Evolutionary conservation across 805 yeast species (phyloP).

Genomic region (Yamadazyma nakazawae): DNA sequence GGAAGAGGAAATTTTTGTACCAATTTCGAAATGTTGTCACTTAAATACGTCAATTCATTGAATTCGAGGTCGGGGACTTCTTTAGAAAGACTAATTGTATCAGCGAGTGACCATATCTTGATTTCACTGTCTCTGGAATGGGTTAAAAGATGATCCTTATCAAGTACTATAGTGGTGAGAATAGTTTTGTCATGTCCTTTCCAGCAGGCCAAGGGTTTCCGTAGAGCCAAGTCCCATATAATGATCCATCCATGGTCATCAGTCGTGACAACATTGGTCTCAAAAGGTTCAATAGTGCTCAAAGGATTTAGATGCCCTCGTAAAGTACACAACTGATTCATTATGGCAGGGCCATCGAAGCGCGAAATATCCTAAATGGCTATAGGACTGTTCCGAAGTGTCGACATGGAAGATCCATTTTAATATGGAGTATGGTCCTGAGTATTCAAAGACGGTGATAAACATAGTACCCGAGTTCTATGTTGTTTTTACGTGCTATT

Average conservation of each 20-base stretch:
- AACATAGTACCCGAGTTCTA: no score
- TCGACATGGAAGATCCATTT: no score
- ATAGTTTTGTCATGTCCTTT: constrained; percentile 54
- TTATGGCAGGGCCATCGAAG: not conserved
- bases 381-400: no score
- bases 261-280: constrained; percentile 39
- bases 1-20: constrained; percentile 11
- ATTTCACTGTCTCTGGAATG: constrained; percentile 66
- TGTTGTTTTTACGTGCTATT: no score
- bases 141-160: constrained; percentile 38
- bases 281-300: constrained; percentile 6
- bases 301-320: constrained; percentile 14
- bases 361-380: not conserved
- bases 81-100: not conserved
- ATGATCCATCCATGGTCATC: constrained; percentile 63
- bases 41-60: constrained; percentile 15
- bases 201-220: constrained; percentile 58
- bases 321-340: constrained; percentile 14
- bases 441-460: no score
- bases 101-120: constrained; percentile 41
- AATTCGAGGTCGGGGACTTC: constrained; percentile 10
- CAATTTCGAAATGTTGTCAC: constrained; percentile 22
- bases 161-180: constrained; percentile 40
- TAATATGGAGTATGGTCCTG: no score
- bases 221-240: constrained; percentile 60